Evolutionary conservation across 768 basidiomycete genomes (phyloP), one percentile per base, ranked within the genome.

Genomic region (Hygrocybe coccinea): DNA sequence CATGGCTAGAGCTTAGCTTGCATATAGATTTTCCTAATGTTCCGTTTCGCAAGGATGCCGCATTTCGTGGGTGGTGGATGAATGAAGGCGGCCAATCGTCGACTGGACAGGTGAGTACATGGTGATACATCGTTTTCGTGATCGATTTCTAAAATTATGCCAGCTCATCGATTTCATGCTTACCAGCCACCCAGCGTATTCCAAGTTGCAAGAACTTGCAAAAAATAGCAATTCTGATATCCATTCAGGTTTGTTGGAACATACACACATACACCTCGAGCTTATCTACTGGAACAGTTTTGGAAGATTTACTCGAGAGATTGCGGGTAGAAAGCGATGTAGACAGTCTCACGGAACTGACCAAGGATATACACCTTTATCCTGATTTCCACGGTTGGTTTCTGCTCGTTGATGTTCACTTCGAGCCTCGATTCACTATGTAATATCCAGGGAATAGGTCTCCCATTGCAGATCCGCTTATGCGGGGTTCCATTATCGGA

Each of bases 1-100:
- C 36, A 5, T 36, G 15, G 9, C 38, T 44, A 7, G 29, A 10
- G 5, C 17, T n/a, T 10, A 10, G n/a, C 52, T 11, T 2, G 10
- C 5, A 36, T 17, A 10, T 45, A 8, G 8, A 50, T 12, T 10
- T 12, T 52, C 45, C 6, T 29, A 8, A 29, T 29, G 70, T 64
- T 60, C 89, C 15, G 10, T 11, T 52, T 45, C 6, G 70, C 64
- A 60, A 90, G 83, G 87, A 97, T 65, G 86, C 92, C 5, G 79
- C 95, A 33, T 94, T 97, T 72, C 85, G 85, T 41, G 92, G 87
- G 15, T 95, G 91, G 87, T 99, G 95, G 97, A 97, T 97, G 93
- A 99, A 95, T 65, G 97, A 99, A 71, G 97, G 95, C 37, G 97
- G 97, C 2, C 97, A 99, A 71, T 97, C 94, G 7, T 95, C 94